These are phyloP conservation scores for Trichosporon ovoides DNA, from an alignment of 1,284 basidiomycete species.

Conservation along the genomic window DNA sequence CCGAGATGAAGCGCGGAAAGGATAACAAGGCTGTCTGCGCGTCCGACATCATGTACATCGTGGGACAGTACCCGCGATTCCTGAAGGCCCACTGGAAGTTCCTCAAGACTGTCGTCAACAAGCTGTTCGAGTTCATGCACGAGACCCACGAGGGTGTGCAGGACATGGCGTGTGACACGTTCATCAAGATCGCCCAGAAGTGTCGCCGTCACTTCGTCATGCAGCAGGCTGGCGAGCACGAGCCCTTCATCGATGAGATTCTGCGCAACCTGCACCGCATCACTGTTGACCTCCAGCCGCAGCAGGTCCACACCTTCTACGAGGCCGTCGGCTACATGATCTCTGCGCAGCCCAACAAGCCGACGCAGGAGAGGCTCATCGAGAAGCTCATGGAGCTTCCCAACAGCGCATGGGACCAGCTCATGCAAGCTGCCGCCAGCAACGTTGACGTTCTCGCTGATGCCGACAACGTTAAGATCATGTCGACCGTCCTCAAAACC, in stretches of 20 bases:
- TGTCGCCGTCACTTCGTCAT: slow-evolving; percentile 97
- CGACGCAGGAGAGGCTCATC: slow-evolving; percentile 92
- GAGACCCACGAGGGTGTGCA: slow-evolving; percentile 99
- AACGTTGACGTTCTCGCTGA: slow-evolving; percentile 89
- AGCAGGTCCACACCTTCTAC: slow-evolving; percentile 95
- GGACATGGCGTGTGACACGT: slow-evolving; percentile 99
- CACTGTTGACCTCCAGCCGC: slow-evolving; percentile 89
- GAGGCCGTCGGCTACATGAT: slow-evolving; percentile 99
- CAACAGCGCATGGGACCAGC: slow-evolving; percentile 95
- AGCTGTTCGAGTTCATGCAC: slow-evolving; percentile 99
- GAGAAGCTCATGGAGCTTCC: slow-evolving; percentile 94
- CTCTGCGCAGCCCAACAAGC: slow-evolving; percentile 95
- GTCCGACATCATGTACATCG: slow-evolving; percentile 99
- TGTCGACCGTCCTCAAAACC: slow-evolving; percentile 96
- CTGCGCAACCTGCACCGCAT: slow-evolving; percentile 86
- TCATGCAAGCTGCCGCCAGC: slow-evolving; percentile 93
- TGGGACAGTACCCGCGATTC: slow-evolving; percentile 99
- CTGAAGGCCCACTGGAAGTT: slow-evolving; percentile 99
- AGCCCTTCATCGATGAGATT: slow-evolving; percentile 98
- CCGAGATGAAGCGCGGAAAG: slow-evolving; percentile 98
- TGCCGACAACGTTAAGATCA: slow-evolving; percentile 92
- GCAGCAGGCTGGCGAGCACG: slow-evolving; percentile 94
- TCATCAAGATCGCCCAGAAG: slow-evolving; percentile 99
- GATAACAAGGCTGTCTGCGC: slow-evolving; percentile 99
- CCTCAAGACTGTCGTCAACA: slow-evolving; percentile 99